These are phyloP conservation scores for Neofusicoccum sp. DNA, from an alignment of 2,329 filamentous ascomycete genomes.

Conservation along the genomic window DNA sequence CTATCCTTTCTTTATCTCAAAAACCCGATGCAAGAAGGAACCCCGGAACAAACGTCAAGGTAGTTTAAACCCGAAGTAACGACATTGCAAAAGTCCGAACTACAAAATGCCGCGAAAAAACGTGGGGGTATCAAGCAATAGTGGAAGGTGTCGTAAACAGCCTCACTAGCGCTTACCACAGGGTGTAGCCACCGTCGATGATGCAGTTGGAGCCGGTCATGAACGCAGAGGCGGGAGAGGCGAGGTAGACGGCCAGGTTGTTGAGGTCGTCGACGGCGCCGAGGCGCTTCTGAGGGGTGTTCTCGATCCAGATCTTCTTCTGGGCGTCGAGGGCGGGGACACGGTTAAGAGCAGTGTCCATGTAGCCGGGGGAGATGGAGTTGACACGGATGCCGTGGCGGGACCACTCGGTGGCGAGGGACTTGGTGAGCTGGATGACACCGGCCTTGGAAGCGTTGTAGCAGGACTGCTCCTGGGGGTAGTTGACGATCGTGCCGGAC, in stretches of 20 bases:
- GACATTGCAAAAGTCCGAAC: background rate
- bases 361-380: conserved; percentile 81
- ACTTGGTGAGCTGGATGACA: conserved; percentile 75
- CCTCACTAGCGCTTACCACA: conserved; percentile 20
- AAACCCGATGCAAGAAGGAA: background rate
- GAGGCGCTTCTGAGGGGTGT: conserved; percentile 72
- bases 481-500: conserved; percentile 45
- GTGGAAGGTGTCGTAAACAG: background rate
- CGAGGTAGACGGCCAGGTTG: conserved; percentile 72
- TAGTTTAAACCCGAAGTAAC: background rate
- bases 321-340: conserved; percentile 74
- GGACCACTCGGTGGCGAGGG: conserved; percentile 80
- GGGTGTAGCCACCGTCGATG: conserved; percentile 50
- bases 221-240: conserved; percentile 69
- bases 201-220: conserved; percentile 78
- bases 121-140: conserved; percentile 8
- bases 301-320: conserved; percentile 75
- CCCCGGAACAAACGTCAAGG: background rate
- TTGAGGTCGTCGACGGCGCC: conserved; percentile 75
- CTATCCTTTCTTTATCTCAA: background rate
- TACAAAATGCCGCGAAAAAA: background rate
- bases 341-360: conserved; percentile 80
- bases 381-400: conserved; percentile 79
- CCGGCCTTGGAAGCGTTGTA: conserved; percentile 85
- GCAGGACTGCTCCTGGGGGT: conserved; percentile 72